Conservation (phyloP, 2,329 filamentous ascomycete species). For the Calonectria montana region DNA sequence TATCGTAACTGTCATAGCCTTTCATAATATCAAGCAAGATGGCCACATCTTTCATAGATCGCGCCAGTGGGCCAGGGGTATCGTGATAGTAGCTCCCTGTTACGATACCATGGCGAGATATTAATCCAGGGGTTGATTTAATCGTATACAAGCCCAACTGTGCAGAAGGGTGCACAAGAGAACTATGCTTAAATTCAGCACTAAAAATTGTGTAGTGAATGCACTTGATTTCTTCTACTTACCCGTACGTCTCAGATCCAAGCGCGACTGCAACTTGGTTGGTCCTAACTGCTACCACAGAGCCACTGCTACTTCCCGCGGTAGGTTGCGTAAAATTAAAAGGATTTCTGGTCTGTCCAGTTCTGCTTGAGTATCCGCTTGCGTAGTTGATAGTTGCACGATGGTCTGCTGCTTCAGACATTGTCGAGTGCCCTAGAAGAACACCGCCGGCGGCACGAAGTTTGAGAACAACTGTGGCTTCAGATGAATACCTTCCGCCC, state of each 20-base stretch:
- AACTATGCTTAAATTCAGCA: background rate
- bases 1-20: conserved; percentile 13
- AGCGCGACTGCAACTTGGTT: conserved; percentile 19
- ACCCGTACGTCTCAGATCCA: conserved; percentile 22
- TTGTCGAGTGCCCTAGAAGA: conserved; percentile 10
- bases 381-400: conserved; percentile 14
- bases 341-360: conserved; percentile 21
- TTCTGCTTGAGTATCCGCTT: conserved; percentile 19
- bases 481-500: conserved; percentile 11
- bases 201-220: background rate
- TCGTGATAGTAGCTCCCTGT: background rate
- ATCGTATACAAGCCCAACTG: conserved; percentile 7
- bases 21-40: conserved; percentile 12
- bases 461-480: conserved; percentile 17
- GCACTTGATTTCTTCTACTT: background rate
- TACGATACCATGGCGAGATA: background rate
- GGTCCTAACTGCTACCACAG: conserved; percentile 6
- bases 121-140: conserved; percentile 15
- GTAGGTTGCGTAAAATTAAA: conserved; percentile 22
- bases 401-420: conserved; percentile 21
- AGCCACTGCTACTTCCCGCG: conserved; percentile 18
- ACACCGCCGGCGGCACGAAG: conserved; percentile 16
- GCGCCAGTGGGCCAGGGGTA: conserved; percentile 9
- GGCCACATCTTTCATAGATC: conserved; percentile 13
- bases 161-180: conserved; percentile 10